Evolutionary conservation across 179 eudicot genomes (phyloP).

Genomic region (Heliamphora pulchella): DNA sequence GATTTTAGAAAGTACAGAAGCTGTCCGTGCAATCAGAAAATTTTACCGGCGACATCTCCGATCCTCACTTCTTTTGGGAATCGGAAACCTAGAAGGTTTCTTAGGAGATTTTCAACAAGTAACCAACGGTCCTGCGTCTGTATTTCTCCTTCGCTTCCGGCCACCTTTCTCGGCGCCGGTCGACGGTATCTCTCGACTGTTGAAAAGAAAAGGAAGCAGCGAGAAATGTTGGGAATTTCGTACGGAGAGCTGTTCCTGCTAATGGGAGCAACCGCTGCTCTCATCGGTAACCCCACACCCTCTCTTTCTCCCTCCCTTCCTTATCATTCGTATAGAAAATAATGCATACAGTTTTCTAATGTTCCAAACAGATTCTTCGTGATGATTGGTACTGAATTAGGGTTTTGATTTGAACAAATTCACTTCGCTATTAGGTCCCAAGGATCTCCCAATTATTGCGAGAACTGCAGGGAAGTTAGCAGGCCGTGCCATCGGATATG

Average conservation of each 20-base stretch:
- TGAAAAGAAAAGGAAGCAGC: no score
- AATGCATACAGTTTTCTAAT: not conserved
- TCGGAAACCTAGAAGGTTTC: no score
- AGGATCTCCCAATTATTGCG: constrained; percentile 72
- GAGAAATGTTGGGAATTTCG: constrained; percentile 72
- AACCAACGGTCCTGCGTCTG: no score
- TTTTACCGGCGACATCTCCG: no score
- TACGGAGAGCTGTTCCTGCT: constrained; percentile 71
- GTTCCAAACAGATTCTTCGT: not conserved
- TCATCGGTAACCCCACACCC: constrained; percentile 43
- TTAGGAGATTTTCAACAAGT: no score
- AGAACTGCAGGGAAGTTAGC: constrained; percentile 73
- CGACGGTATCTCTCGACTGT: not conserved
- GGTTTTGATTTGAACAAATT: not conserved
- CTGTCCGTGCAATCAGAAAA: no score
- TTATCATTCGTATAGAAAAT: not conserved
- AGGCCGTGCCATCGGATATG: constrained; percentile 82
- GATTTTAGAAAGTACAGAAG: no score
- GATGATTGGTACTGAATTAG: not conserved
- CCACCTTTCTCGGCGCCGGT: not conserved
- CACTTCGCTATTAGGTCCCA: constrained; percentile 49
- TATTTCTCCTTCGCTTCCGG: not conserved
- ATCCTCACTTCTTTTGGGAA: no score
- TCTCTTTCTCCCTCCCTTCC: not conserved
- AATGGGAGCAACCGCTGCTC: constrained; percentile 82